Evolutionary conservation across 495 filamentous ascomycete species (phyloP).

Genomic region (Penicillium goetzii): DNA sequence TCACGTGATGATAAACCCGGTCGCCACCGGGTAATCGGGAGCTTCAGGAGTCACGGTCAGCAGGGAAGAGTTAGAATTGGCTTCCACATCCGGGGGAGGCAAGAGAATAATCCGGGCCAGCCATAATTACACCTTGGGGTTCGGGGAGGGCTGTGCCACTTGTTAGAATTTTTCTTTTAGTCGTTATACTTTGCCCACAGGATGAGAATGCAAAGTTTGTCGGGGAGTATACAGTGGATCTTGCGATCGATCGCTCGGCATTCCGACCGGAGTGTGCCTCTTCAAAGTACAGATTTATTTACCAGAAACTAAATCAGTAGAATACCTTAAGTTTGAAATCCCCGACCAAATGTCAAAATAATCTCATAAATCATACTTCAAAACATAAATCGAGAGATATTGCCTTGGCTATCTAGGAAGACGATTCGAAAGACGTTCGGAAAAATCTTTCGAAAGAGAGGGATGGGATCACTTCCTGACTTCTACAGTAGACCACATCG

Average conservation of each 20-base stretch:
- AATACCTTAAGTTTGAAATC: no score
- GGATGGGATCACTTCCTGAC: neutral
- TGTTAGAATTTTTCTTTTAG: neutral
- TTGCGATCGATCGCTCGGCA: constrained; percentile 4
- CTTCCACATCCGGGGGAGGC: constrained; percentile 20
- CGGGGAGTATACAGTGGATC: neutral
- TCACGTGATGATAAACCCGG: constrained; percentile 24
- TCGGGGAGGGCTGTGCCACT: constrained; percentile 2
- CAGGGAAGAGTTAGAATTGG: neutral
- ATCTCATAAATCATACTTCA: no score
- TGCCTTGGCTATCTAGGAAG: no score
- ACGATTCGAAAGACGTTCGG: no score
- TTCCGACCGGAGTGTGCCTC: neutral
- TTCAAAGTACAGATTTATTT: neutral
- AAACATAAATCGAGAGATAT: no score
- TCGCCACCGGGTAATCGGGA: constrained; percentile 28
- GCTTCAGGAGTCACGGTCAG: constrained; percentile 16
- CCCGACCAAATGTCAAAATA: no score
- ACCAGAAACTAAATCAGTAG: no score
- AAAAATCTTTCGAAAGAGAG: no score
- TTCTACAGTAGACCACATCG: neutral
- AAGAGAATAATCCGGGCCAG: constrained; percentile 18
- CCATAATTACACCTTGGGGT: constrained; percentile 1
- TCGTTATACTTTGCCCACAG: neutral
- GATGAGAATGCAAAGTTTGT: neutral